These are phyloP conservation scores for Elsinoe necatrix DNA, from an alignment of 2,329 filamentous ascomycete genomes.

Conservation along the genomic window DNA sequence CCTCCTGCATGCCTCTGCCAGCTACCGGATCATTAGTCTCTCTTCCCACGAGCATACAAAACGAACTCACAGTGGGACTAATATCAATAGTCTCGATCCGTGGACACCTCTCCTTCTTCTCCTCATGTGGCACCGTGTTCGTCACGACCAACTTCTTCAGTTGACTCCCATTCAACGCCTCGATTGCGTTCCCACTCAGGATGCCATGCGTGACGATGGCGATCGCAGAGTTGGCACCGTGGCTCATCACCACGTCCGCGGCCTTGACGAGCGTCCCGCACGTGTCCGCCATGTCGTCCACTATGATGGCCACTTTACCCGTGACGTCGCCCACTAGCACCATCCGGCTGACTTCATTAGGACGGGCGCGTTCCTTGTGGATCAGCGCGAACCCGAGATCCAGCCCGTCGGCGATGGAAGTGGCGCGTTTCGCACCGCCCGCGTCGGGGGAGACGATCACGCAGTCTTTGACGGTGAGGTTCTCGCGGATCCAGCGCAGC, in stretches of 20 bases:
- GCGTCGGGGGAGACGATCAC: conserved; percentile 94
- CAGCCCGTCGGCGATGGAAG: conserved; percentile 83
- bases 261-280: conserved; percentile 85
- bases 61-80: conserved; percentile 56
- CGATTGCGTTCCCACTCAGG: conserved; percentile 76
- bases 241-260: conserved; percentile 75
- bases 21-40: conserved; percentile 25
- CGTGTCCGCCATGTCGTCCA: conserved; percentile 97
- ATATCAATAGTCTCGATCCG: conserved; percentile 89
- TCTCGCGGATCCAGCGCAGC: conserved; percentile 82
- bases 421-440: conserved; percentile 87
- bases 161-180: conserved; percentile 71
- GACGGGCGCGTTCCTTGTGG: conserved; percentile 89
- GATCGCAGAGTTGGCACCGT: conserved; percentile 79
- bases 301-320: conserved; percentile 86
- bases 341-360: conserved; percentile 87
- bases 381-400: conserved; percentile 89
- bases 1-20: conserved; percentile 61
- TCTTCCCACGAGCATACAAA: background rate
- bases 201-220: conserved; percentile 96
- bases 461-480: conserved; percentile 70
- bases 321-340: conserved; percentile 90
- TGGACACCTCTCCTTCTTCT: conserved; percentile 69
- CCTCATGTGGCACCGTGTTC: conserved; percentile 74
- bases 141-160: conserved; percentile 77